Base-by-base conservation (phyloP, 352 stramenopile genomes). In the Globisporangium solare region DNA sequence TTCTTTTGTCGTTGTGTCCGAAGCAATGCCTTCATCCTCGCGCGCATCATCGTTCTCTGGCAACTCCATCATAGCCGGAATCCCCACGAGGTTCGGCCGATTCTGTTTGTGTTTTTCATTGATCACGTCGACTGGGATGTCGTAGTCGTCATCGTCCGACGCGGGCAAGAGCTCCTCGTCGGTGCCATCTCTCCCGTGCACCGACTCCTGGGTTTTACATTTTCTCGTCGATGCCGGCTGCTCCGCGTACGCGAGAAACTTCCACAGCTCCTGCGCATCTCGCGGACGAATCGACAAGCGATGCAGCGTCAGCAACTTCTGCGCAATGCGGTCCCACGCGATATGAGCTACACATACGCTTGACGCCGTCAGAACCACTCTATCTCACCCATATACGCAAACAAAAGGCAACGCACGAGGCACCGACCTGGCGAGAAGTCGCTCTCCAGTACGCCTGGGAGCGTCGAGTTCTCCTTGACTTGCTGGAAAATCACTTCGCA, bases 161-260 rank as follows among this genome's bases (percentile, higher is more conserved):
- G 74, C 62, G 0, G 63, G 53, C n/a, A 78, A 15, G 47, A 86
- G 15, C n/a, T 74, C 61, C 1, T 60, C 64, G 3, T 47, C 39
- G 13, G 15, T 31, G 37, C 47, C 32, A 17, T 32, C 39, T 2
- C 12, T 48, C 11, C 47, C 51, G 14, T 60, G 47, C 27, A 57
- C 42, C 14, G 27, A 42, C 4, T 54, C 27, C 2, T 31, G 17
- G 10, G 24, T 24, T 12, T 42, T 11, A 24, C 17, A 54, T 8
- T 17, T 40, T 6, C 13, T 5, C 21, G 17, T 31, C 12, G 45
- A 15, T 31, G 13, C 10, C 3, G 58, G 49, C 10, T 62, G 35
- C 27, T 82, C 48, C 0, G 66, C 76, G 51, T 91, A 91, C n/a
- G 81, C 73, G 37, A 91, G 56, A 47, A 83, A 91, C 63, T 89